Percentiles rank a stretch among this genome's conserved stretches.
These are phyloP conservation scores for Poa pratensis DNA, from an alignment of 176 grass and related monocot genomes.

Conservation along the genomic window DNA sequence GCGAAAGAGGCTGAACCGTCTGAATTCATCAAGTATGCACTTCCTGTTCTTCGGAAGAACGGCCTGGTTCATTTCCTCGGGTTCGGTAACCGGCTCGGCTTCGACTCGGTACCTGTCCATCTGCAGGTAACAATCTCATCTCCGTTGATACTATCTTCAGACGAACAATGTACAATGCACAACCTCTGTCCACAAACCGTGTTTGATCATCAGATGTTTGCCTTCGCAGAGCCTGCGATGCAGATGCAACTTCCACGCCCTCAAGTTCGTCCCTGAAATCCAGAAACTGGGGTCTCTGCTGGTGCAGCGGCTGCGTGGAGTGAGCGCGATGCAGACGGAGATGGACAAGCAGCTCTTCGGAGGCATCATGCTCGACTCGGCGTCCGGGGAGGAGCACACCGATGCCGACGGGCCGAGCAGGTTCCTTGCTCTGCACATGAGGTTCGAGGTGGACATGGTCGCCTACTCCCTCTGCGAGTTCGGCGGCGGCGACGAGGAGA, in stretches of 20 bases:
- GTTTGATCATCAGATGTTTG: not conserved
- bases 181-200: not conserved
- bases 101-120: slow-evolving; percentile 78
- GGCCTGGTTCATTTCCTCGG: slow-evolving; percentile 82
- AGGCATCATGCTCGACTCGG: slow-evolving; percentile 40
- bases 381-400: not conserved
- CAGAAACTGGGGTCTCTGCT: slow-evolving; percentile 72
- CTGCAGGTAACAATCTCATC: slow-evolving; percentile 65
- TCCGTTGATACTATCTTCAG: not conserved
- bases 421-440: slow-evolving; percentile 90
- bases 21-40: slow-evolving; percentile 64
- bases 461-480: slow-evolving; percentile 97
- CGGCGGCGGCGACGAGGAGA: slow-evolving; percentile 81
- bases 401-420: slow-evolving; percentile 42
- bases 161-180: not conserved
- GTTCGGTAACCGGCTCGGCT: slow-evolving; percentile 93
- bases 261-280: slow-evolving; percentile 83
- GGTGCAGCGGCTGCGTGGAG: slow-evolving; percentile 72
- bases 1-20: slow-evolving; percentile 80
- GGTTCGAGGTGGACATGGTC: slow-evolving; percentile 98
- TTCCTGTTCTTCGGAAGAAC: slow-evolving; percentile 73
- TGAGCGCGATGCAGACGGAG: slow-evolving; percentile 60
- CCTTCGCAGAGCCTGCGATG: slow-evolving; percentile 79
- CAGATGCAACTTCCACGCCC: slow-evolving; percentile 95
- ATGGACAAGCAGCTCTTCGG: slow-evolving; percentile 85